phyloP scores from a whole-genome alignment of 192 early-diverging fungal genomes.

The Neocallimastix lanati region DNA sequence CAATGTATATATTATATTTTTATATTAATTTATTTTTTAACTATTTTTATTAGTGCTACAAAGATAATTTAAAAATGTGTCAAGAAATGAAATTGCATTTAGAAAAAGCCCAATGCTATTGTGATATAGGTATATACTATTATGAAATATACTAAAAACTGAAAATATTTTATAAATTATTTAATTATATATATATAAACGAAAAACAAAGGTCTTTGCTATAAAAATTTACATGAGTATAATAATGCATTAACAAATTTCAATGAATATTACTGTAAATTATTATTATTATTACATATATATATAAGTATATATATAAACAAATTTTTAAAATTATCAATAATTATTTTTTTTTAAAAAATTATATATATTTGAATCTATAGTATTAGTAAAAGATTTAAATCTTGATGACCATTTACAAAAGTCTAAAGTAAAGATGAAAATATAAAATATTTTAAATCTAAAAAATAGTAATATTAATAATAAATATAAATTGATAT shows the following conservation, averaged over 20 bases:
- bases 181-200: no score
- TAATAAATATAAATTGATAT: no score
- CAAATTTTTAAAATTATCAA: no score
- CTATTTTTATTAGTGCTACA: neutral
- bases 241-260: neutral
- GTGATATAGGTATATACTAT: neutral
- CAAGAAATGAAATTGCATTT: neutral
- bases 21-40: no score
- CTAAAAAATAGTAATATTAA: no score
- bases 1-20: no score
- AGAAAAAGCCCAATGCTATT: neutral
- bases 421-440: neutral
- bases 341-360: no score
- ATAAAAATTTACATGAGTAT: neutral
- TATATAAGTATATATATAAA: no score
- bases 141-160: neutral
- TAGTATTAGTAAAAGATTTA: neutral
- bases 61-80: neutral
- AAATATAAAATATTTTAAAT: no score
- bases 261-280: neutral
- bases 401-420: neutral
- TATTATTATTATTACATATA: neutral
- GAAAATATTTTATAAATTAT: neutral
- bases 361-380: no score
- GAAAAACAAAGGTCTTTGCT: neutral